Evolutionary conservation across 2,329 filamentous ascomycete species (phyloP).

Genomic region (Rugonectria rugulosa): DNA sequence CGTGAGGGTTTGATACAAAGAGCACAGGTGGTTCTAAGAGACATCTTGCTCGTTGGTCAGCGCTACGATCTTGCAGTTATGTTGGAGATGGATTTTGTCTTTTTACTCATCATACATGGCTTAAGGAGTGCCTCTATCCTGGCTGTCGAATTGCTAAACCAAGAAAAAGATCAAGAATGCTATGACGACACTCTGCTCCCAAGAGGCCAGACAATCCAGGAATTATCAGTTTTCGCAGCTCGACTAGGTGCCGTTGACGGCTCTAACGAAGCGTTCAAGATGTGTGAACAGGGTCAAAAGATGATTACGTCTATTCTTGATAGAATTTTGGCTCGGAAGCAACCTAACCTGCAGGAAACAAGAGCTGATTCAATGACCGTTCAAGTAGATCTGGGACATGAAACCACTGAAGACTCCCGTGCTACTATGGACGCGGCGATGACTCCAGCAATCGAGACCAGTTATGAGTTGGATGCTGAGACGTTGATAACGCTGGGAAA

Average conservation of each 20-base stretch:
- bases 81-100: constrained; percentile 9
- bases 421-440: neutral
- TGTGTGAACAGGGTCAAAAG: constrained; percentile 8
- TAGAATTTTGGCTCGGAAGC: neutral
- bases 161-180: neutral
- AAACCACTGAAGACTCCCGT: neutral
- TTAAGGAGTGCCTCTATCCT: constrained; percentile 2
- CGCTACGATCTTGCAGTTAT: constrained; percentile 5
- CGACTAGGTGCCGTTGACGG: neutral
- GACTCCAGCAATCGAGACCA: too few relatives aligned
- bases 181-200: neutral
- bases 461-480: too few relatives aligned
- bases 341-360: too few relatives aligned
- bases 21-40: neutral
- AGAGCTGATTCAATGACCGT: too few relatives aligned
- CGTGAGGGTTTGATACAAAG: neutral
- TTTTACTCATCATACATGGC: constrained; percentile 6
- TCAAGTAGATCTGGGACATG: too few relatives aligned
- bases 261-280: neutral
- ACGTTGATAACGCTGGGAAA: neutral
- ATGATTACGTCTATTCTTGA: constrained; percentile 1
- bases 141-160: constrained; percentile 7
- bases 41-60: neutral
- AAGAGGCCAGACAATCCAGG: constrained; percentile 9
- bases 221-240: constrained; percentile 8